phyloP scores from a whole-genome alignment of 495 filamentous ascomycete species.

The Neurospora tetraspora region DNA sequence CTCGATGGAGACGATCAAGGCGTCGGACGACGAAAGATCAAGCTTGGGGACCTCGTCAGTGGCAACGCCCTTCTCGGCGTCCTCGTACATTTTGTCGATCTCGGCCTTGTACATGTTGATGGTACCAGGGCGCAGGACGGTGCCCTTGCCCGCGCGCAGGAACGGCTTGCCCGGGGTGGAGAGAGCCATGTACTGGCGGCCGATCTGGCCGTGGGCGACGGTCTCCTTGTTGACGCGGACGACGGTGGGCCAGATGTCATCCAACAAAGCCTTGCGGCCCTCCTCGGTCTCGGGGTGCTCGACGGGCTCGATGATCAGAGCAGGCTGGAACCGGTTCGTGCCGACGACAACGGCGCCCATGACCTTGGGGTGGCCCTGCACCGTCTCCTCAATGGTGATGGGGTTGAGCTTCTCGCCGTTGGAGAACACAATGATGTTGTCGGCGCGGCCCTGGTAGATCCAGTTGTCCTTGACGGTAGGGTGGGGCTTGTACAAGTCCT shows the following conservation, averaged over 20 bases:
- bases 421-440: conserved; percentile 54
- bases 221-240: conserved; percentile 36
- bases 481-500: conserved; percentile 47
- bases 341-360: conserved; percentile 44
- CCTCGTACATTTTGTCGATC: conserved; percentile 40
- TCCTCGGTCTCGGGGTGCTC: conserved; percentile 13
- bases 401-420: conserved; percentile 59
- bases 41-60: conserved; percentile 13
- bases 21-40: conserved; percentile 21
- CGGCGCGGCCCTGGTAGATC: conserved; percentile 41
- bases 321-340: conserved; percentile 38
- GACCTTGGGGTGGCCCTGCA: conserved; percentile 36
- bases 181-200: conserved; percentile 32
- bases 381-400: conserved; percentile 37
- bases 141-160: conserved; percentile 45
- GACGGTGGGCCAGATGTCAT: conserved; percentile 32
- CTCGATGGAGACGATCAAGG: conserved; percentile 24
- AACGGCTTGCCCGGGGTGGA: conserved; percentile 41
- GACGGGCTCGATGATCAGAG: conserved; percentile 41
- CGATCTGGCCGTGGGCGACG: conserved; percentile 35
- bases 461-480: conserved; percentile 38
- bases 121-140: conserved; percentile 37
- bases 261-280: conserved; percentile 23
- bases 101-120: conserved; percentile 42
- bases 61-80: background rate